These are phyloP conservation scores for Hypoxylon sp. DNA, from an alignment of 2,329 filamentous ascomycete species.

Conservation along the genomic window DNA sequence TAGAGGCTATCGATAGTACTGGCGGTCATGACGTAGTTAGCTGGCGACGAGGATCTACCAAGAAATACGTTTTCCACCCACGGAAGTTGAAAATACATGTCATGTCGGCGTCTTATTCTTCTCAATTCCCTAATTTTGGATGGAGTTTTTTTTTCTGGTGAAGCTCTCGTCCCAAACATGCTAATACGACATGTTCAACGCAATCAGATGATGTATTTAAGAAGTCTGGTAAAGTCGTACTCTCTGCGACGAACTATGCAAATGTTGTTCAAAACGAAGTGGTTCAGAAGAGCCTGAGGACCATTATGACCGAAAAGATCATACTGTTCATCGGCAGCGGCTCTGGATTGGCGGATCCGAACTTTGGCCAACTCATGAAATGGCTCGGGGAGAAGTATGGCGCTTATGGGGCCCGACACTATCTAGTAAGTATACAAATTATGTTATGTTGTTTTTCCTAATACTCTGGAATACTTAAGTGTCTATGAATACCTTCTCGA, in stretches of 20 bases:
- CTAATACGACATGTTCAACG: too few relatives aligned
- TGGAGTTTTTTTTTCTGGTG: too few relatives aligned
- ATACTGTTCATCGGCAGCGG: conserved; percentile 38
- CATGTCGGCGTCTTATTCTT: too few relatives aligned
- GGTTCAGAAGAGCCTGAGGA: conserved; percentile 29
- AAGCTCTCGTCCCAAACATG: too few relatives aligned
- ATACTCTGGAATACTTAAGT: too few relatives aligned
- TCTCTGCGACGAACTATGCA: conserved; percentile 30
- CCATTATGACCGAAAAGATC: conserved; percentile 26
- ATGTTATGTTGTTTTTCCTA: too few relatives aligned
- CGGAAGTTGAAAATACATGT: conserved; percentile 36
- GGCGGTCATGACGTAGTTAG: background rate
- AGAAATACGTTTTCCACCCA: conserved; percentile 34
- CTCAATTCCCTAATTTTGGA: too few relatives aligned
- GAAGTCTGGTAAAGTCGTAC: conserved; percentile 18
- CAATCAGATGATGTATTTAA: too few relatives aligned
- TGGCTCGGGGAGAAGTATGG: conserved; percentile 31
- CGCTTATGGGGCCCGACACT: conserved; percentile 17
- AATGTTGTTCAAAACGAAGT: background rate
- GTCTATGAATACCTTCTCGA: too few relatives aligned
- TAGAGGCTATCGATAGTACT: conserved; percentile 6
- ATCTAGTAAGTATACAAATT: too few relatives aligned
- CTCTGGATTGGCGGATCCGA: conserved; percentile 30
- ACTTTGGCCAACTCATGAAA: conserved; percentile 30
- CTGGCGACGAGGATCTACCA: background rate